phyloP scores from a whole-genome alignment of 352 stramenopile species.

The Globisporangium nagaii region DNA sequence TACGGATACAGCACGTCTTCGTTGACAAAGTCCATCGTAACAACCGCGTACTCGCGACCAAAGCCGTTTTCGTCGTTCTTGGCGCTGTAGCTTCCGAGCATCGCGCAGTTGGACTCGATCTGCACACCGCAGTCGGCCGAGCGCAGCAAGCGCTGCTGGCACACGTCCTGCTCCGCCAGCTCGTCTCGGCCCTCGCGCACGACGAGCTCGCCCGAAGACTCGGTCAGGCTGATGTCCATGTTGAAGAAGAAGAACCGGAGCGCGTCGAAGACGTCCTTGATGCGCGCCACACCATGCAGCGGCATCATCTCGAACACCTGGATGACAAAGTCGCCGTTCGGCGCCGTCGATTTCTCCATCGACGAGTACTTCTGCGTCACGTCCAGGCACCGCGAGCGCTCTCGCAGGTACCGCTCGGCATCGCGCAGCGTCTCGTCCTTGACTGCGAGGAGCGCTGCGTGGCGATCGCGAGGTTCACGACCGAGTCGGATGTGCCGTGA shows the following conservation, averaged over 20 bases:
- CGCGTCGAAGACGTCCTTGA: constrained; percentile 3
- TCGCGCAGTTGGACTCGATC: constrained; percentile 5
- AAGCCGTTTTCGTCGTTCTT: constrained; percentile 1
- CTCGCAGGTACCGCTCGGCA: background rate
- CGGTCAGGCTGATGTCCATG: constrained; percentile 12
- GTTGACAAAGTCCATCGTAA: constrained; percentile 44
- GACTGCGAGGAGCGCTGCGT: background rate
- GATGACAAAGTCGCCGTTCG: constrained; percentile 19
- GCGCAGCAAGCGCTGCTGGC: constrained; percentile 3
- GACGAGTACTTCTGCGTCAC: constrained; percentile 21
- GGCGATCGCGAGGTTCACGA: background rate
- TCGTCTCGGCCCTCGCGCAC: constrained; percentile 27
- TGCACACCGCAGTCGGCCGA: background rate
- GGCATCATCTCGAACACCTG: constrained; percentile 18
- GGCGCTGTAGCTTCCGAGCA: background rate
- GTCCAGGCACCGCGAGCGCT: constrained; percentile 16
- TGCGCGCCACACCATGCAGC: background rate
- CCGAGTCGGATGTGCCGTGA: constrained; percentile 1
- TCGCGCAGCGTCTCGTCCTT: background rate
- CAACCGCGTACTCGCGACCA: constrained; percentile 14
- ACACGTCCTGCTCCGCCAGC: constrained; percentile 1
- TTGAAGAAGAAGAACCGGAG: constrained; percentile 10
- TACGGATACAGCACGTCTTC: constrained; percentile 31
- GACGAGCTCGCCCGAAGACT: constrained; percentile 25
- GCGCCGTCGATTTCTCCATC: constrained; percentile 19